A percentile compares a stretch with the other conserved stretches of the same genome.
phyloP scores from a whole-genome alignment of 2,329 filamentous ascomycete species.

The Aspergillus melleus region DNA sequence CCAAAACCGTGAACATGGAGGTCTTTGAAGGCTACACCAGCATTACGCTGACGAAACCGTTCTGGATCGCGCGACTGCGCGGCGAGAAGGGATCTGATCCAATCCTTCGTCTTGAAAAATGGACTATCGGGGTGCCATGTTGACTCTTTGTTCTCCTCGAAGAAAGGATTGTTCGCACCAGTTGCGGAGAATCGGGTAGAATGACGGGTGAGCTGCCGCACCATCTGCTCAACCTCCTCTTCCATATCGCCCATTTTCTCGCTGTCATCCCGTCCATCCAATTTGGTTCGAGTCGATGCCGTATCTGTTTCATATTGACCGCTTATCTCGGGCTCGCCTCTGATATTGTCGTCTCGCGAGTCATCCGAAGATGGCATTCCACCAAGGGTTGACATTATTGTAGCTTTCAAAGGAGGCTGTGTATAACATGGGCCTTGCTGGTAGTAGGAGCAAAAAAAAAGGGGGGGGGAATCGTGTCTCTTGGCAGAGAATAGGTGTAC shows the following conservation, averaged over 20 bases:
- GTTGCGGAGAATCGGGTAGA: constrained; percentile 20
- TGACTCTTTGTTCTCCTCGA: constrained; percentile 18
- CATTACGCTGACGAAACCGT: constrained; percentile 9
- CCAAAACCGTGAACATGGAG: constrained; percentile 67
- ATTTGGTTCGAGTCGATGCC: background rate
- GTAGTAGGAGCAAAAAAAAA: background rate
- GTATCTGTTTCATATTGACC: background rate
- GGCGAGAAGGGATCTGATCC: constrained; percentile 22
- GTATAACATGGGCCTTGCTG: background rate
- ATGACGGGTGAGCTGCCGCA: constrained; percentile 21
- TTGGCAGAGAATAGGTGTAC: background rate
- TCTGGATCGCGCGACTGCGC: constrained; percentile 22
- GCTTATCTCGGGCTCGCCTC: background rate
- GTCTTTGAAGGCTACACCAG: constrained; percentile 43
- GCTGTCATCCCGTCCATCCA: background rate
- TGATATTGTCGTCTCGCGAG: background rate
- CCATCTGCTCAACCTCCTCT: constrained; percentile 8
- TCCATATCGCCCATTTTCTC: constrained; percentile 2
- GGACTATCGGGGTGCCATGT: constrained; percentile 21
- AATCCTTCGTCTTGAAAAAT: constrained; percentile 22
- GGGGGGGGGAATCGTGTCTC: background rate
- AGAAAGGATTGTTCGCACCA: constrained; percentile 20
- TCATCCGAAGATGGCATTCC: background rate
- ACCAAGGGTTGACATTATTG: background rate
- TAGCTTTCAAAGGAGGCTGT: background rate